Evolutionary conservation across 441 rosid genomes (phyloP).

Genomic region (Adansonia grandidieri): DNA sequence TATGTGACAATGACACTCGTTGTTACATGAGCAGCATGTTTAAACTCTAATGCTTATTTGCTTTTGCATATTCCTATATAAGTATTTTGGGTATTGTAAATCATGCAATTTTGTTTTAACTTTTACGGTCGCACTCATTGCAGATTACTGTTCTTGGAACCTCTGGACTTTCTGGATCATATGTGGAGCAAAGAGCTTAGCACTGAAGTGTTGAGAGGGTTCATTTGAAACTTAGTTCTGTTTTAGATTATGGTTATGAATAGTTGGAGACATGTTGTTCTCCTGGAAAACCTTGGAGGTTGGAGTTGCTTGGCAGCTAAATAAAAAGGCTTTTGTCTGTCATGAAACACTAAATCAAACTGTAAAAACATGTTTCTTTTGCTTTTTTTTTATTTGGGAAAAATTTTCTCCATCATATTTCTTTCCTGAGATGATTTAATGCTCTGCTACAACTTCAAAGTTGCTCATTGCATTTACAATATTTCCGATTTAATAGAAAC

Average conservation of each 20-base stretch:
- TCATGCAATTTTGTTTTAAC: not conserved
- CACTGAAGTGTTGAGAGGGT: not conserved
- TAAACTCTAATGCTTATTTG: not conserved
- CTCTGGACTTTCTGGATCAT: constrained; percentile 93
- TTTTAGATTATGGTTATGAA: constrained; percentile 12
- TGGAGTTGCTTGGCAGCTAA: constrained; percentile 18
- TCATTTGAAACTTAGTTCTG: not conserved
- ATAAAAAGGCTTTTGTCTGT: constrained; percentile 16
- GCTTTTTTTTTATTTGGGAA: not conserved
- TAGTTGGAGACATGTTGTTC: constrained; percentile 7
- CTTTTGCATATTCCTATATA: not conserved
- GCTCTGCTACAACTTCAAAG: not conserved
- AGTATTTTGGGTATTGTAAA: not conserved
- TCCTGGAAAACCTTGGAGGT: constrained; percentile 2
- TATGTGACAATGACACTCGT: not conserved
- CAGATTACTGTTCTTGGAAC: constrained; percentile 92
- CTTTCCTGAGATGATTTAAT: too few relatives aligned
- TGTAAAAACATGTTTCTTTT: constrained; percentile 11
- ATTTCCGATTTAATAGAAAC: not conserved
- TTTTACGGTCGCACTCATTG: constrained; percentile 17
- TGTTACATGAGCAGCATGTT: not conserved
- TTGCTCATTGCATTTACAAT: not conserved
- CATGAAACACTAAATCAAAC: not conserved
- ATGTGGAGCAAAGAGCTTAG: constrained; percentile 76
- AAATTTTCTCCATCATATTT: not conserved